Base-by-base conservation (phyloP, 768 basidiomycete genomes). In the Leccinum ochraceum region DNA sequence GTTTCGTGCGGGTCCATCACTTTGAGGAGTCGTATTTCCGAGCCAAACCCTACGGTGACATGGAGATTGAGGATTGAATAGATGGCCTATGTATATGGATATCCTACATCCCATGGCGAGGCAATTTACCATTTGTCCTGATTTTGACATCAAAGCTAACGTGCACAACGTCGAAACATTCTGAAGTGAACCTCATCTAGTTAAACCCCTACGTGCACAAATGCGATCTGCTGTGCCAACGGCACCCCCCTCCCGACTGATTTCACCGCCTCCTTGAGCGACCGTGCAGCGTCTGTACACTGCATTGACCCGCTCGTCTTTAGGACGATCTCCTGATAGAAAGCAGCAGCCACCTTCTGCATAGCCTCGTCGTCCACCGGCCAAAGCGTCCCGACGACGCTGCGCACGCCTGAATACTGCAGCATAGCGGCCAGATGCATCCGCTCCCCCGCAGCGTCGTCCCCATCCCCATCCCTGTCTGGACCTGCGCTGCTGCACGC, bases 1-100 rank as follows among this genome's bases (percentile, higher is more conserved):
- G 95, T 50, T 98, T 92, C 74, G 85, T 94, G 22, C 88, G 93
- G 37, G 88, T 94, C 60, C 92, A 94, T 72, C 90, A 93, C 75
- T 97, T 90, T 70, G 96, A 99, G 71, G 95, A 97, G 63, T 91
- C 87, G 53, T 98, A 97, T 76, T 96, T 92, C 83, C 90, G 84
- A 65, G 84, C 90, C 50, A 88, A 89, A 79, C 94, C 95, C 11
- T 98, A 95, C 66, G 95, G 95, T 54, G 91, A 94, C 67, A 74
- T 94, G 54, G 93, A 96, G 72, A 82, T 86, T 14, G 83, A 85
- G 61, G 85, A 87, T 58, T 87, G 77, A 66, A 36, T 46, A 1
- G 5, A 59, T 30, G 36, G n/a, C 36, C 22, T 57, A 53, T 53
- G 66, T 34, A 53, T 53, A 66, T 61, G n/a, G 10, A 20, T 11